A percentile compares a stretch with the other conserved stretches of the same genome.
Conservation (phyloP, 2,329 filamentous ascomycete species). For the Colletotrichum sp. region DNA sequence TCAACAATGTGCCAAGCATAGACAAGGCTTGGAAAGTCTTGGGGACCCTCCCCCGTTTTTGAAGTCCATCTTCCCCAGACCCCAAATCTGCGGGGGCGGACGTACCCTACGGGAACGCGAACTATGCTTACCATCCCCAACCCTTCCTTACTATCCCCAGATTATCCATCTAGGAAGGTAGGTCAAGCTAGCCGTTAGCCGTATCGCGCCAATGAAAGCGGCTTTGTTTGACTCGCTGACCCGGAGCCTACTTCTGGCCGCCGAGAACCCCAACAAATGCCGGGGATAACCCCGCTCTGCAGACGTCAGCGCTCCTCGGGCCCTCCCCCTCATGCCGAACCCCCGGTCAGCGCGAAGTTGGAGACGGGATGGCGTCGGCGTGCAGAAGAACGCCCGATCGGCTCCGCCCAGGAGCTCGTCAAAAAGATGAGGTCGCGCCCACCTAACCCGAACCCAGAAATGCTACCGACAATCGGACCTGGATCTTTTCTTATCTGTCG, state of each 20-base stretch:
- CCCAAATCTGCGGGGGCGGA: slow-evolving; percentile 1
- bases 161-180: background rate
- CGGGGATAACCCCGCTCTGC: background rate
- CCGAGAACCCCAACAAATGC: background rate
- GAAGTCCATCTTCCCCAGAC: slow-evolving; percentile 14
- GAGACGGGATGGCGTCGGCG: background rate
- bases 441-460: slow-evolving; percentile 11
- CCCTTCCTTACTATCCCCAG: background rate
- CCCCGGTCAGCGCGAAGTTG: background rate
- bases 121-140: background rate
- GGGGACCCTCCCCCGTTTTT: slow-evolving; percentile 13
- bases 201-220: slow-evolving; percentile 1
- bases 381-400: slow-evolving; percentile 9
- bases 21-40: background rate
- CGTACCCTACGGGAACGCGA: background rate
- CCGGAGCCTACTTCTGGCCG: slow-evolving; percentile 1
- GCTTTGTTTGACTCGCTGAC: background rate
- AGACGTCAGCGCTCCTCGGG: background rate
- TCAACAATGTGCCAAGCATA: background rate
- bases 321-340: background rate
- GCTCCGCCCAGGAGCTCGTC: background rate
- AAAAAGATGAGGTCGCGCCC: slow-evolving; percentile 21
- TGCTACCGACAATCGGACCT: slow-evolving; percentile 1
- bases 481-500: background rate
- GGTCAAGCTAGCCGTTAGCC: slow-evolving; percentile 3